Conservation (phyloP, 805 yeast species). For the Sungouiozyma ichnusensis region DNA sequence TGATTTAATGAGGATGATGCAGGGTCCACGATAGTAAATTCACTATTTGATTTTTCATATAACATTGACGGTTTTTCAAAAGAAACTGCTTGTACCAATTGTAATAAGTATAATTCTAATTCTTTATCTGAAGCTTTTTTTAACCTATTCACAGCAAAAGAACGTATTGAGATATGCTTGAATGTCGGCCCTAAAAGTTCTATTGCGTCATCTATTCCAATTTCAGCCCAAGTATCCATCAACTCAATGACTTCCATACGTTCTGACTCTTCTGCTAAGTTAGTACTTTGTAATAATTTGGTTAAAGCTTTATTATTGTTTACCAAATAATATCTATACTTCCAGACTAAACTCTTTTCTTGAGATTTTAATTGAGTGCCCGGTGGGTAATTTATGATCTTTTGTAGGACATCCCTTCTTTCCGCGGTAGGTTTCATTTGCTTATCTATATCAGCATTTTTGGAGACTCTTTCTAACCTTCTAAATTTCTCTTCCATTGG, state of each 20-base stretch:
- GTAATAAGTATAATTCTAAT: conserved; percentile 69
- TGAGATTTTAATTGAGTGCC: conserved; percentile 70
- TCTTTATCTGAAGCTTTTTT: conserved; percentile 72
- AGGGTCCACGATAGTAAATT: conserved; percentile 32
- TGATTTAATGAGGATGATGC: conserved; percentile 15
- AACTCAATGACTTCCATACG: conserved; percentile 67
- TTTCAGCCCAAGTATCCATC: conserved; percentile 59
- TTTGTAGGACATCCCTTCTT: conserved; percentile 59
- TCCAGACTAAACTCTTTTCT: conserved; percentile 85
- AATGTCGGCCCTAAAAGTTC: conserved; percentile 77
- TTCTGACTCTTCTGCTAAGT: conserved; percentile 81
- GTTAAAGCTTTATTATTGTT: conserved; percentile 58
- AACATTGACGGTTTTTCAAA: conserved; percentile 43
- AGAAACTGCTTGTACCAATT: conserved; percentile 82
- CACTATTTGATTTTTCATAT: conserved; percentile 25
- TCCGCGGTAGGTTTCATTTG: conserved; percentile 85
- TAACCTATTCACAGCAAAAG: conserved; percentile 80
- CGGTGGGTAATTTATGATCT: conserved; percentile 68
- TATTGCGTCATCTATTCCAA: conserved; percentile 74
- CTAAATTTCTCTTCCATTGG: conserved; percentile 86
- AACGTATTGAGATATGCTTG: conserved; percentile 60
- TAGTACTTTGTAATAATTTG: conserved; percentile 76
- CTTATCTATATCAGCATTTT: conserved; percentile 63
- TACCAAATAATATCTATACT: conserved; percentile 72
- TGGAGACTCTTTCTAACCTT: conserved; percentile 72